phyloP scores from a whole-genome alignment of 495 filamentous ascomycete species.

The Aspergillus saccharolyticus region DNA sequence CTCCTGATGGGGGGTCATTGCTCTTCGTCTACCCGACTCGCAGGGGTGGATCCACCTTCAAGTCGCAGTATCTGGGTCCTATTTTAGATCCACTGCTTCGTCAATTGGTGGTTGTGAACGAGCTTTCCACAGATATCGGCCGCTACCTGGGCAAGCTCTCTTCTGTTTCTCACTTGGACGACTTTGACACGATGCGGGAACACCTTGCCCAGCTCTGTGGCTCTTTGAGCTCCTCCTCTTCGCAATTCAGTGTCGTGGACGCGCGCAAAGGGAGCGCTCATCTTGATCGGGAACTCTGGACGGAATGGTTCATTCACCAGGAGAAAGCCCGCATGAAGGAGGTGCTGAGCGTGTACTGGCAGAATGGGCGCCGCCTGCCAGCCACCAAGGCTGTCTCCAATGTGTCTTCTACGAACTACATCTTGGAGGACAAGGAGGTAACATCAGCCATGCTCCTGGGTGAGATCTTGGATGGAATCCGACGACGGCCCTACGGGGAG shows the following conservation, averaged over 20 bases:
- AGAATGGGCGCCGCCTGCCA: constrained; percentile 44
- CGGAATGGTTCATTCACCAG: constrained; percentile 68
- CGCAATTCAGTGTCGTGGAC: constrained; percentile 47
- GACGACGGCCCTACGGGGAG: constrained; percentile 41
- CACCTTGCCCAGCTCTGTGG: constrained; percentile 48
- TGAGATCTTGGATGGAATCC: constrained; percentile 61
- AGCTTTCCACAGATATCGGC: constrained; percentile 55
- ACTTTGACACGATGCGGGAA: constrained; percentile 51
- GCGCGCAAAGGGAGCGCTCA: constrained; percentile 47
- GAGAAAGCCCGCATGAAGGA: constrained; percentile 62
- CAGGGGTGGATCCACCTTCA: constrained; percentile 58
- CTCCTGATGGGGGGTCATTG: constrained; percentile 53
- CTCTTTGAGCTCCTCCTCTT: constrained; percentile 35
- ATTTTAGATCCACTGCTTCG: constrained; percentile 65
- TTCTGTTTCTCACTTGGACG: constrained; percentile 53
- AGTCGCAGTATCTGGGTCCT: constrained; percentile 59
- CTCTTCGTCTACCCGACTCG: constrained; percentile 68
- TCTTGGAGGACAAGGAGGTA: constrained; percentile 39
- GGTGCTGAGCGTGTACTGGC: constrained; percentile 54
- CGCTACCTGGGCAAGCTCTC: constrained; percentile 53
- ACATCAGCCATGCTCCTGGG: constrained; percentile 53
- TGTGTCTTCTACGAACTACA: constrained; percentile 25
- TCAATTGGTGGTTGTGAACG: constrained; percentile 58
- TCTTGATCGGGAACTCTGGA: constrained; percentile 57
- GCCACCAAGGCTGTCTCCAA: constrained; percentile 29